phyloP scores from a whole-genome alignment of 441 rosid species.

The Bruguiera hainesii region DNA sequence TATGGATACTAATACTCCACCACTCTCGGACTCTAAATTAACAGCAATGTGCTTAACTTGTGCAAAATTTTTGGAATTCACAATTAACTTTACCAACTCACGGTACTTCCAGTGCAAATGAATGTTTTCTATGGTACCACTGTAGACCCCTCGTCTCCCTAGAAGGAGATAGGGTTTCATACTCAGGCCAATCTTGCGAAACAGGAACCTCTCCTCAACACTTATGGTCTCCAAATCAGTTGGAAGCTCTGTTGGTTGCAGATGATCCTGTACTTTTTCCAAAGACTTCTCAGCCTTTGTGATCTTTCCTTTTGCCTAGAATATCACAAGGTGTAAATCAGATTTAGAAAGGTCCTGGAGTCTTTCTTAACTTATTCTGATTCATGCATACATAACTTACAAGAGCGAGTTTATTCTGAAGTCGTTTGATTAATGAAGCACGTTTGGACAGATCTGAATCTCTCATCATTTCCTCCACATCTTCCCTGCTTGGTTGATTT shows the following conservation, averaged over 20 bases:
- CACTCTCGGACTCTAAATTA: slow-evolving; percentile 84
- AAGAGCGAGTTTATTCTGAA: slow-evolving; percentile 53
- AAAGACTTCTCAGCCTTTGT: slow-evolving; percentile 58
- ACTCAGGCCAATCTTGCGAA: slow-evolving; percentile 76
- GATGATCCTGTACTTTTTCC: slow-evolving; percentile 62
- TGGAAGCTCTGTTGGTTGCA: slow-evolving; percentile 76
- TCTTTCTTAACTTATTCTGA: not conserved
- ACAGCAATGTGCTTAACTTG: slow-evolving; percentile 78
- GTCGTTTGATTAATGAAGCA: slow-evolving; percentile 51
- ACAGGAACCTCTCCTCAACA: slow-evolving; percentile 78
- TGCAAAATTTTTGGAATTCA: slow-evolving; percentile 50
- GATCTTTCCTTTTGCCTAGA: slow-evolving; percentile 63
- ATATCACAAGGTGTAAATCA: not conserved
- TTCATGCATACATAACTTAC: slow-evolving; percentile 40
- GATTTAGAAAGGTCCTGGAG: not conserved
- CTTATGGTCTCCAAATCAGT: slow-evolving; percentile 71
- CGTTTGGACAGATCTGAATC: slow-evolving; percentile 48
- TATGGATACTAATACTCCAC: slow-evolving; percentile 76
- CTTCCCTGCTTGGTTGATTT: slow-evolving; percentile 45
- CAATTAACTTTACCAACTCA: slow-evolving; percentile 74
- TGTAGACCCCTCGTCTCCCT: slow-evolving; percentile 79
- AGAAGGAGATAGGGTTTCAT: slow-evolving; percentile 81
- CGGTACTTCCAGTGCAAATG: slow-evolving; percentile 90
- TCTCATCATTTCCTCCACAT: slow-evolving; percentile 58
- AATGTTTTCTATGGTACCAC: slow-evolving; percentile 86